Conservation (phyloP, 2,329 filamentous ascomycete species). For the Graphium sp. region DNA sequence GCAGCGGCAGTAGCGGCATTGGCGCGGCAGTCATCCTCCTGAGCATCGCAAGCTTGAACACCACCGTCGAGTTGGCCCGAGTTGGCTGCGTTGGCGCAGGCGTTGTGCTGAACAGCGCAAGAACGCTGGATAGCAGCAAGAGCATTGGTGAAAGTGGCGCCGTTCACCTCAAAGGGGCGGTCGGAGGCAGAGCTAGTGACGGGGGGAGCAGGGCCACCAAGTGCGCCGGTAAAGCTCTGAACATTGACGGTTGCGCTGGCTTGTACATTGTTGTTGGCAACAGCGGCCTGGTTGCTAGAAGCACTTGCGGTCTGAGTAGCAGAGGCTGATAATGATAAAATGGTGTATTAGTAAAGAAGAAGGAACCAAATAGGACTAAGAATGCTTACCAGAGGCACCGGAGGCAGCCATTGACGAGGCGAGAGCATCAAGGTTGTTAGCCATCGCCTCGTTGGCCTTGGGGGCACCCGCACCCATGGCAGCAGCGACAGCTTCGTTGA, state of each 20-base stretch:
- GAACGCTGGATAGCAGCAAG: slow-evolving; percentile 27
- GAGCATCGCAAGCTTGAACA: slow-evolving; percentile 21
- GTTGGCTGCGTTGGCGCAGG: slow-evolving; percentile 29
- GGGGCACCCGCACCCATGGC: slow-evolving; percentile 3
- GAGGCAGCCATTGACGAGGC: slow-evolving; percentile 1
- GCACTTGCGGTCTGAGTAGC: neutral
- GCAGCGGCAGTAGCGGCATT: slow-evolving; percentile 6
- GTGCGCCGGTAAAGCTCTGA: slow-evolving; percentile 25
- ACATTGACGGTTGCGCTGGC: slow-evolving; percentile 15
- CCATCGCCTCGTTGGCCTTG: neutral
- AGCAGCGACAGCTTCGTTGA: slow-evolving; percentile 25
- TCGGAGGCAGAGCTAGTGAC: slow-evolving; percentile 17
- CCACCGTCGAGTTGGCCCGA: slow-evolving; percentile 17
- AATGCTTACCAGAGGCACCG: slow-evolving; percentile 2
- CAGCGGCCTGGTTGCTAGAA: slow-evolving; percentile 2
- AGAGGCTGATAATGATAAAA: too few relatives aligned
- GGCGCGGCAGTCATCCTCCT: slow-evolving; percentile 19
- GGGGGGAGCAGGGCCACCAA: slow-evolving; percentile 21
- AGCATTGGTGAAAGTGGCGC: slow-evolving; percentile 30
- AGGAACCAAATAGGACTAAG: too few relatives aligned
- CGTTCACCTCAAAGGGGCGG: slow-evolving; percentile 32
- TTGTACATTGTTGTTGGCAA: slow-evolving; percentile 3
- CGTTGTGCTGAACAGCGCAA: slow-evolving; percentile 30
- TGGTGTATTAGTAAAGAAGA: too few relatives aligned
- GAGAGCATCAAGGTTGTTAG: neutral